Conservation (phyloP, 2,329 filamentous ascomycete genomes). For the Botrytis porri region DNA sequence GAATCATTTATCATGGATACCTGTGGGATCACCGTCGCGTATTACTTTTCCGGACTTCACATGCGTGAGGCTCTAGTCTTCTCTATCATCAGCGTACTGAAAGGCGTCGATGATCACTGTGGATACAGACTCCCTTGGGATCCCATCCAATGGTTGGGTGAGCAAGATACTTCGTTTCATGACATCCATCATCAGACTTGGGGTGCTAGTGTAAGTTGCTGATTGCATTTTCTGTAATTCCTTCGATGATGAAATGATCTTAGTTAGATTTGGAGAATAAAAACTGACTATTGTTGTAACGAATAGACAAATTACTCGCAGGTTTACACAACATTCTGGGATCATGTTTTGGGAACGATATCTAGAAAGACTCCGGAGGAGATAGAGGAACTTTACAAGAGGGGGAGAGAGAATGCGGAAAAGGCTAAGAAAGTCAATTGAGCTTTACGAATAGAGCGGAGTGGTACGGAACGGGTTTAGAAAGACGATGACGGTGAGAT, state of each 20-base stretch:
- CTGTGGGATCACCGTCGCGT: constrained; percentile 76
- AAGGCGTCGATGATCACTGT: constrained; percentile 94
- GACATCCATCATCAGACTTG: constrained; percentile 21
- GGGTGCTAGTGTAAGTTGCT: constrained; percentile 5
- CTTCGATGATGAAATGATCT: too few relatives aligned
- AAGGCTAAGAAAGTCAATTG: constrained; percentile 1
- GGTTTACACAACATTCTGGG: constrained; percentile 13
- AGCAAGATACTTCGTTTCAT: constrained; percentile 17
- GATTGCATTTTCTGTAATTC: neutral
- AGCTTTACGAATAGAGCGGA: neutral
- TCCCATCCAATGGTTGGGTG: constrained; percentile 45
- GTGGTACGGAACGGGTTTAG: neutral
- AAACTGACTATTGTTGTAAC: neutral
- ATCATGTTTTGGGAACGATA: constrained; percentile 2
- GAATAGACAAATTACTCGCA: constrained; percentile 10
- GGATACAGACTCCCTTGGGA: constrained; percentile 90
- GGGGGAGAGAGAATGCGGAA: neutral
- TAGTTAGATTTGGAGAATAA: neutral
- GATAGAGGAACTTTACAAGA: constrained; percentile 6
- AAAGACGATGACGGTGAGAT: neutral
- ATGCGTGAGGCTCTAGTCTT: constrained; percentile 80
- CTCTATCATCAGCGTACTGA: constrained; percentile 81
- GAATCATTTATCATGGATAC: constrained; percentile 91
- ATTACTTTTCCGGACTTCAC: constrained; percentile 74
- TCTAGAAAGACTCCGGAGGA: neutral